Conservation (phyloP, 2,329 filamentous ascomycete species). For the Pseudogymnoascus sp. region DNA sequence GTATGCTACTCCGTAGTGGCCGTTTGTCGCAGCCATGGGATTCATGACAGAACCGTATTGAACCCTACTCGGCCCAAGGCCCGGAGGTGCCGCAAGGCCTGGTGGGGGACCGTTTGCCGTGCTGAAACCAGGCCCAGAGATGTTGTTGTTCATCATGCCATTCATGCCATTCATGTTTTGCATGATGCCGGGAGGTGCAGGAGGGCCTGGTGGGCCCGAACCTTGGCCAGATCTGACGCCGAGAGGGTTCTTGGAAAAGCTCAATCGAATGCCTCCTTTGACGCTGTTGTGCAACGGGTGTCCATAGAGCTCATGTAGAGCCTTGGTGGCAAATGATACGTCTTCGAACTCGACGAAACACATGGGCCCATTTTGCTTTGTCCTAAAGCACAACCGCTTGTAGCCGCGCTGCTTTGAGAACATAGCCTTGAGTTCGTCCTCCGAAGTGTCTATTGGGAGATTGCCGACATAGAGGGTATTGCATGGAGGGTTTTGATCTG, state of each 20-base stretch:
- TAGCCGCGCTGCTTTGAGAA: conserved; percentile 93
- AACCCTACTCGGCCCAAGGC: conserved; percentile 39
- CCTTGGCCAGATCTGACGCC: conserved; percentile 76
- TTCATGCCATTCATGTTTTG: conserved; percentile 55
- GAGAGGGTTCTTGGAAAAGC: conserved; percentile 95
- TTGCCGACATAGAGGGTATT: conserved; percentile 99
- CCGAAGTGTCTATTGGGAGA: conserved; percentile 81
- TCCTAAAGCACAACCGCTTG: conserved; percentile 89
- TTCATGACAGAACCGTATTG: conserved; percentile 22
- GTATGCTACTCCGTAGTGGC: conserved; percentile 18
- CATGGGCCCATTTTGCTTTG: conserved; percentile 94
- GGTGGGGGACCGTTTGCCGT: conserved; percentile 64
- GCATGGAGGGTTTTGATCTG: conserved; percentile 94
- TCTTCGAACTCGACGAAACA: conserved; percentile 99
- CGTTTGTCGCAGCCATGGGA: conserved; percentile 18
- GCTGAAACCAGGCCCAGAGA: conserved; percentile 23
- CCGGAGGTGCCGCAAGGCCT: conserved; percentile 69
- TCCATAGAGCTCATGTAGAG: conserved; percentile 83
- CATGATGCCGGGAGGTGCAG: conserved; percentile 38
- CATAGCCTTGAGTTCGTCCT: conserved; percentile 89
- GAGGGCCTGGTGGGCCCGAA: conserved; percentile 29
- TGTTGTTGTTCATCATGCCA: conserved; percentile 43
- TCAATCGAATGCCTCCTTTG: conserved; percentile 89
- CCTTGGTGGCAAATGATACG: conserved; percentile 82
- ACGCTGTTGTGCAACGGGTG: conserved; percentile 80